Base-by-base conservation (phyloP, 768 basidiomycete species). In the Ramaria sp. region DNA sequence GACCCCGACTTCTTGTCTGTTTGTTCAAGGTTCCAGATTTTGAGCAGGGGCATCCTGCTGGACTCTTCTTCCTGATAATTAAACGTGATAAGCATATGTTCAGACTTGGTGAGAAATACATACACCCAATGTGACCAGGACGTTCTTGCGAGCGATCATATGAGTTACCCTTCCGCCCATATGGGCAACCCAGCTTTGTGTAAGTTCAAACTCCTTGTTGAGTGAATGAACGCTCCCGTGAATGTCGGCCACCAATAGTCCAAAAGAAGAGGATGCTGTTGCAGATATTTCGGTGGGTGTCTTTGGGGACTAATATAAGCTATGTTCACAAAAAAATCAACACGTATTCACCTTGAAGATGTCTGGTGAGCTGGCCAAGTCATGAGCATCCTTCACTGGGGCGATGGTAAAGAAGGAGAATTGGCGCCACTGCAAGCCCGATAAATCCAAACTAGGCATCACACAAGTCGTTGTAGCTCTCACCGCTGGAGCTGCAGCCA, bases 71-170 rank as follows among this genome's bases (percentile, higher is more conserved):
- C 91, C 90, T 91, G 65, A 24, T 22, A 13, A 62, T 34, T 64
- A 59, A 52, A 61, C 57, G 51, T 10, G 45, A 41, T 33, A 19
- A 41, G 5, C 27, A 1, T 17, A 17, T 10, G 11, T 42, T 19
- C 15, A 49, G 31, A 49, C 6, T 19, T 43, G 15, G 15, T 17
- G 13, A 34, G 7, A 19, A 47, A 39, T 37, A 77, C 88, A 51
- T 64, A 93, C 92, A 31, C 94, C 95, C 22, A 98, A 75, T 3
- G 91, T 91, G n/a, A 97, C 75, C 30, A 98, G 73, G 41, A 93
- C 74, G 0, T 87, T 88, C 61, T 81, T 82, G 49, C 79, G 78
- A 70, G 95, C 93, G 0, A 78, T 77, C 83, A 96, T 84, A 65
- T 93, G 91, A 9, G 88, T 91, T 17, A 92, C 89, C 37, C 90